Evolutionary conservation across 768 basidiomycete species (phyloP), one percentile per base, ranked within the genome.

Genomic region (Gyrodon lividus): DNA sequence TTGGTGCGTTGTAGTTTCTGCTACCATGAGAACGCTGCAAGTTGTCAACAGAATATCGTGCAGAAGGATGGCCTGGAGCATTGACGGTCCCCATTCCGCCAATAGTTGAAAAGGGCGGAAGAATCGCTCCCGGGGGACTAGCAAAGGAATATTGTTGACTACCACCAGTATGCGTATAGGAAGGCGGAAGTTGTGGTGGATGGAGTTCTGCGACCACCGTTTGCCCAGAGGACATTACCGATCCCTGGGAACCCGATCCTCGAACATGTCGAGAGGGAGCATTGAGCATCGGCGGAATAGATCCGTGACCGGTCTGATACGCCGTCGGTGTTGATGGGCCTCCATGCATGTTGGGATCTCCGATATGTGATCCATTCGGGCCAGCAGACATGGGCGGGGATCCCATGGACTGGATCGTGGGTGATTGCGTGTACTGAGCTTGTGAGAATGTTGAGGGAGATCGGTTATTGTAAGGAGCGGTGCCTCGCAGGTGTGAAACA

Each of bases 41-140:
- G 48, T 58, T 61, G 49, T 84, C 83, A 33, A 63, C 59, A 48
- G 74, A 62, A 65, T 83, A 83, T 31, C 87, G 82, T 54, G 79
- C 64, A 23, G 87, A 80, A 42, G 84, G 70, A 55, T 82, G 80
- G 45, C 70, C 72, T 45, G 77, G 77, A 52, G 76, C 72, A 33
- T 58, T 55, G 39, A 76, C 60, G 16, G 58, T 59, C 62, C 63
- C 79, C 76, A 86, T 83, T 14, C 74, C 73, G 46, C 83, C 80
- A 30, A 88, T 76, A 41, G 78, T 84, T 7, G 87, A 87, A 64
- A 89, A 87, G 0, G 87, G 86, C 14, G 87, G 87, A 8, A 88
- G 75, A 37, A 79, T 73, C 23, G 80, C 81, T 2, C 78, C 78
- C 53, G 79, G 77, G 37, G 67, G 63, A 49, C 70, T 72, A n/a